phyloP scores from a whole-genome alignment of 2,329 filamentous ascomycete species.

The Raffaelea arxii region DNA sequence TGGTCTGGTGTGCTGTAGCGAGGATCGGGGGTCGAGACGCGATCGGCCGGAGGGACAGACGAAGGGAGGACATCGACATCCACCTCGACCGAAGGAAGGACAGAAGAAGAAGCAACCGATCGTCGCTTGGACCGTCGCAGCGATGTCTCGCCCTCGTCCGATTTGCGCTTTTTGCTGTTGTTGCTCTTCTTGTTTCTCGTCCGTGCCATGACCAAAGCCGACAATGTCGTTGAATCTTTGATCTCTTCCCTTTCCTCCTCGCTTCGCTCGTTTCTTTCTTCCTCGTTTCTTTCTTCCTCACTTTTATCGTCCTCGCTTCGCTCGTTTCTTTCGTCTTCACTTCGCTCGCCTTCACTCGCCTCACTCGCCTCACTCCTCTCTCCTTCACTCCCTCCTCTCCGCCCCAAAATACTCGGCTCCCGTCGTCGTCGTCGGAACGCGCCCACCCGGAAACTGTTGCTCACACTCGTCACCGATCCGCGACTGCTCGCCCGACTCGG shows the following conservation, averaged over 20 bases:
- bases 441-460: slow-evolving; percentile 44
- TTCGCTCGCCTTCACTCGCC: background rate
- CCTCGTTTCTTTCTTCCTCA: background rate
- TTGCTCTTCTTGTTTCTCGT: background rate
- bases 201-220: slow-evolving; percentile 6
- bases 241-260: slow-evolving; percentile 18
- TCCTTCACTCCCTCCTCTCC: slow-evolving; percentile 11
- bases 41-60: slow-evolving; percentile 13
- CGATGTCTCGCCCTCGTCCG: slow-evolving; percentile 7
- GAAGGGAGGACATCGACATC: slow-evolving; percentile 23
- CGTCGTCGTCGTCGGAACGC: slow-evolving; percentile 46
- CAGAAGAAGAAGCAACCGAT: background rate
- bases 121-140: background rate
- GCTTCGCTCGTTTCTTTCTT: background rate
- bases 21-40: slow-evolving; percentile 11
- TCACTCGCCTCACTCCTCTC: slow-evolving; percentile 10
- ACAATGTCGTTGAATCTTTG: slow-evolving; percentile 8
- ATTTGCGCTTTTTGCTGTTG: slow-evolving; percentile 12
- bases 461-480: slow-evolving; percentile 36
- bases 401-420: slow-evolving; percentile 53
- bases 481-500: slow-evolving; percentile 44
- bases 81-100: slow-evolving; percentile 16
- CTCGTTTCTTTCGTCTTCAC: background rate
- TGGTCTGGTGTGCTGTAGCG: slow-evolving; percentile 28
- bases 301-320: background rate